Evolutionary conservation across 768 basidiomycete species (phyloP).

Genomic region (Boletus subcaerulescens): DNA sequence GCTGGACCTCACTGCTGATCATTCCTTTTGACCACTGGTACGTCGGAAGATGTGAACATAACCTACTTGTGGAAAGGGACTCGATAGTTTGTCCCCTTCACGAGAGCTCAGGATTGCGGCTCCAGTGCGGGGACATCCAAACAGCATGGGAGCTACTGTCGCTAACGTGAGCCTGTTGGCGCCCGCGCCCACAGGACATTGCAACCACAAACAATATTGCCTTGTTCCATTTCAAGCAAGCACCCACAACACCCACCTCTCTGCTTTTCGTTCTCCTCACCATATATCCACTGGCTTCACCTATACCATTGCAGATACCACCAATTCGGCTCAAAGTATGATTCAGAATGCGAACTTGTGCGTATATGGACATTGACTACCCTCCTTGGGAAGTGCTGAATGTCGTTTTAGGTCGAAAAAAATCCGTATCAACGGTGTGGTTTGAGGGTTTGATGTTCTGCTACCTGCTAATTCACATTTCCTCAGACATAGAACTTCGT

Average conservation of each 20-base stretch:
- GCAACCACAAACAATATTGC: constrained; percentile 15
- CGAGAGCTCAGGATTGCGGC: background rate
- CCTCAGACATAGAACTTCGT: constrained; percentile 12
- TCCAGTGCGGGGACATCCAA: constrained; percentile 4
- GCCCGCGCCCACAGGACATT: constrained; percentile 16
- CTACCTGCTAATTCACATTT: background rate
- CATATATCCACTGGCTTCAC: background rate
- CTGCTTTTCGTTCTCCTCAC: background rate
- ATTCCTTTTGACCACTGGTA: background rate
- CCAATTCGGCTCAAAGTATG: background rate
- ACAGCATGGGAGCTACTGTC: background rate
- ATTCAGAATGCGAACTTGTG: constrained; percentile 3
- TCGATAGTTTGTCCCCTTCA: too few species aligned
- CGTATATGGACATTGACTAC: background rate
- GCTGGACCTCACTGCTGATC: background rate
- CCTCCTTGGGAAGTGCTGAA: background rate
- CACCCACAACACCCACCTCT: constrained; percentile 2
- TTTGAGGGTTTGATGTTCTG: background rate
- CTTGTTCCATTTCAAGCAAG: constrained; percentile 1
- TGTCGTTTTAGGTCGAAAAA: constrained; percentile 2
- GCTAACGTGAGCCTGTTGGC: background rate
- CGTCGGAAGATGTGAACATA: background rate
- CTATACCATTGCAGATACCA: constrained; percentile 3
- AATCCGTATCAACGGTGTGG: constrained; percentile 12
- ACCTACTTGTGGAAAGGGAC: background rate